Evolutionary conservation across 176 grass and related monocot genomes (phyloP), one percentile per base, ranked within the genome.

Genomic region (Bonia amplexicaulis): DNA sequence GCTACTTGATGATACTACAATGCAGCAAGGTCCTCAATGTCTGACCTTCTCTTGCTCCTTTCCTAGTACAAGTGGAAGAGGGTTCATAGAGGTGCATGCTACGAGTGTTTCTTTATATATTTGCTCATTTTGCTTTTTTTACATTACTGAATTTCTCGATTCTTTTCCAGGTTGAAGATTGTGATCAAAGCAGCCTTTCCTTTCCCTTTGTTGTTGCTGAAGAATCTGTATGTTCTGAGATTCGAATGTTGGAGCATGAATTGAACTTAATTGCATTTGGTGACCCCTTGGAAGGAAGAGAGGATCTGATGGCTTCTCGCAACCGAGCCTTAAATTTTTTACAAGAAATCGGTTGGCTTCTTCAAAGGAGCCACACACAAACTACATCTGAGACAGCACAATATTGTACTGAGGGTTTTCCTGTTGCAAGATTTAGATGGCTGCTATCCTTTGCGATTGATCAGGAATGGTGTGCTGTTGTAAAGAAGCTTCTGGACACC

Each of bases 121-220:
- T 9, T 68, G 31, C 37, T 81, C 14, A 57, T 73, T 83, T 87
- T 83, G 2, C 13, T 47, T 46, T 76, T 26, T 77, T 29, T 9
- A 57, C 42, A 55, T 78, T 52, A 67, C 9, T 9, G 1, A 35
- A 68, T 23, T 39, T 73, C 20, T 74, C 20, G 11, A 54, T 19
- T 84, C 17, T 4, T 64, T 49, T 87, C 20, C 74, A 93, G 88
- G 66, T 93, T 80, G 96, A 95, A 90, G 91, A 98, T 73, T 69
- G 69, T 62, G 89, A 90, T 69, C 89, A 93, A 63, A 93, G 93
- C 77, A 91, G 83, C 80, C 74, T 86, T 51, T 98, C 82, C 61
- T 91, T 95, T 69, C 96, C 96, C 77, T 95, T 95, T 78, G 55
- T 98, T 85, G 85, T 98, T 12, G 73, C 89, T 6, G 91, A 98